Conservation (phyloP, 1,139 yeast genomes). For the Candida sanyaensis region DNA sequence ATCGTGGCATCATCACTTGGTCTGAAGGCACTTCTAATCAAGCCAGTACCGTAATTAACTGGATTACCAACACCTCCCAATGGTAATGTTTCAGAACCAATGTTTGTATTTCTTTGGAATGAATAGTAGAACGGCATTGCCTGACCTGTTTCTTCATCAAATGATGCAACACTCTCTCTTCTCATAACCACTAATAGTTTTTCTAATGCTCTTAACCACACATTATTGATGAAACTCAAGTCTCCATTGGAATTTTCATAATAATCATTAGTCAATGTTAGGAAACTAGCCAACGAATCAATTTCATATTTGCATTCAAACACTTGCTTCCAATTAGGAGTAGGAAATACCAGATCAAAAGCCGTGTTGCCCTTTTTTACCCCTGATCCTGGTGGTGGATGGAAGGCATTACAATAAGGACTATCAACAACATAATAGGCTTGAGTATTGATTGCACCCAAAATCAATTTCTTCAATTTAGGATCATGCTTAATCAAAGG, state of each 20-base stretch:
- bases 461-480: conserved; percentile 51
- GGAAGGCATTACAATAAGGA: conserved; percentile 91
- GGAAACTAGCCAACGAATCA: conserved; percentile 82
- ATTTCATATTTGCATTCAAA: conserved; percentile 91
- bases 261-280: conserved; percentile 74
- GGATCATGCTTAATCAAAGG: conserved; percentile 56
- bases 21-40: conserved; percentile 82
- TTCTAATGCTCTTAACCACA: conserved; percentile 65
- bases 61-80: conserved; percentile 84
- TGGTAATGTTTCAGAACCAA: conserved; percentile 81
- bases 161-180: conserved; percentile 68
- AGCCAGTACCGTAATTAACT: conserved; percentile 67
- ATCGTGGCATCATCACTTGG: conserved; percentile 91
- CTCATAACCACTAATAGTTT: conserved; percentile 53
- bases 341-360: conserved; percentile 66
- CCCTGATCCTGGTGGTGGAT: conserved; percentile 71
- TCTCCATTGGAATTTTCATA: conserved; percentile 54
- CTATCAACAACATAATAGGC: conserved; percentile 58
- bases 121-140: conserved; percentile 55
- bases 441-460: conserved; percentile 83
- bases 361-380: conserved; percentile 56
- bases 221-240: conserved; percentile 46
- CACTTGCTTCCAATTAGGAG: conserved; percentile 68
- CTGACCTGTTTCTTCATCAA: conserved; percentile 55
- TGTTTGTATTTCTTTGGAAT: conserved; percentile 71